Evolutionary conservation across 1,139 yeast species (phyloP), one percentile per base, ranked within the genome.

Genomic region (Schwanniomyces etchellsii): DNA sequence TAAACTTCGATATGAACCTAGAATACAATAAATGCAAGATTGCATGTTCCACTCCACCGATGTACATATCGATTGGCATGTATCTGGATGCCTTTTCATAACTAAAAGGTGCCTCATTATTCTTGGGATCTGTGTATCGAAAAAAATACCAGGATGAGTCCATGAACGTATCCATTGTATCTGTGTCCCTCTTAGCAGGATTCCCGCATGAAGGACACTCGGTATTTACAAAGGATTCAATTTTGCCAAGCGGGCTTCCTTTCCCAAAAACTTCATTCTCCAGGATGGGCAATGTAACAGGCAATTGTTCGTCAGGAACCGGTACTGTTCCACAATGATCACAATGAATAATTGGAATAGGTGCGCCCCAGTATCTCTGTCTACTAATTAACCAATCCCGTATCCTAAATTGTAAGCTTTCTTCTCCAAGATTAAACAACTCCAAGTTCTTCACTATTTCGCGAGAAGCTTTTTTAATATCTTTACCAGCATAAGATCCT

Each of bases 311-410:
- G 28, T 83, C 95, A 0, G 96, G 96, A 12, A 89, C 96, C 0
- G 96, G 82, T 2, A 86, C 95, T 0, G 80, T 61, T 2, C 98
- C 98, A 65, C 98, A 91, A 4, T 56, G 44, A 5, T 70, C 70
- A 59, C 98, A 91, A 45, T 91, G 94, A 15, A 91, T 64, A 22
- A 91, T 85, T 2, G 98, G 98, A 34, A 91, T 91, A 3, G 98
- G 98, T 0, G 97, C 94, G 17, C 98, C 98, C 98, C 98, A 91
- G 52, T 83, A 91, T 36, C 98, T 64, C 57, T 91, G 98, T 46
- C 98, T 74, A 48, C 94, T 81, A 26, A 91, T 82, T 22, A 91
- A 68, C 98, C 98, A 91, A 50, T 91, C 98, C 42, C 96, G 69
- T 20, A 91, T 61, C 44, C 78, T 72, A 47, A 69, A 81, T 37